These are phyloP conservation scores for Pyrenochaeta sp. DNA, from an alignment of 2,329 filamentous ascomycete genomes.

Conservation along the genomic window DNA sequence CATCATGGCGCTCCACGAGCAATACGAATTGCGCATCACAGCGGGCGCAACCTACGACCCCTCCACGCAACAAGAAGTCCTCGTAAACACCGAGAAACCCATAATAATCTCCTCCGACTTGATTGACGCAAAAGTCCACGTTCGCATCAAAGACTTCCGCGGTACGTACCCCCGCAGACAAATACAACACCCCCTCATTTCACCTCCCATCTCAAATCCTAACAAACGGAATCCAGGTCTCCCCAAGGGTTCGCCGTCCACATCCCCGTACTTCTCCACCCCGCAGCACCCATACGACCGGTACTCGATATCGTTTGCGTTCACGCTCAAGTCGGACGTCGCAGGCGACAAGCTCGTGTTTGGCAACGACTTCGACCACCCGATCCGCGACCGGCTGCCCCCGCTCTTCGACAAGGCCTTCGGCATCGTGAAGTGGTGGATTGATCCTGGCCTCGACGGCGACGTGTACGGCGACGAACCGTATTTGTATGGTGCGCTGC, in stretches of 20 bases:
- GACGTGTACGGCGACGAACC: conserved; percentile 88
- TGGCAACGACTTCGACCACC: conserved; percentile 93
- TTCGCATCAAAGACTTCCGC: conserved; percentile 73
- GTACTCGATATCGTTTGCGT: conserved; percentile 83
- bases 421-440: conserved; percentile 85
- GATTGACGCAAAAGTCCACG: conserved; percentile 72
- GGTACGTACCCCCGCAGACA: conserved; percentile 35
- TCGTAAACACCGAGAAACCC: conserved; percentile 74
- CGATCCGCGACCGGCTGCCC: conserved; percentile 84
- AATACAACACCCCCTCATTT: too few species aligned
- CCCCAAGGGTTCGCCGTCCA: conserved; percentile 71
- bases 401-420: conserved; percentile 87
- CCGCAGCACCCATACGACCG: conserved; percentile 76
- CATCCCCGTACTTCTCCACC: conserved; percentile 78
- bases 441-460: conserved; percentile 89
- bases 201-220: too few species aligned
- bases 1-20: conserved; percentile 57
- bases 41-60: conserved; percentile 79
- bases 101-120: conserved; percentile 69
- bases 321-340: conserved; percentile 74
- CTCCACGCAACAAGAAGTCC: conserved; percentile 73
- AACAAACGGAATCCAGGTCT: conserved; percentile 61
- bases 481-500: conserved; percentile 82
- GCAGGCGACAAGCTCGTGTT: conserved; percentile 80
- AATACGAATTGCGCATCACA: conserved; percentile 82